These are phyloP conservation scores for Telopea speciosissima DNA, from an alignment of 177 flowering plant species.

Conservation along the genomic window DNA sequence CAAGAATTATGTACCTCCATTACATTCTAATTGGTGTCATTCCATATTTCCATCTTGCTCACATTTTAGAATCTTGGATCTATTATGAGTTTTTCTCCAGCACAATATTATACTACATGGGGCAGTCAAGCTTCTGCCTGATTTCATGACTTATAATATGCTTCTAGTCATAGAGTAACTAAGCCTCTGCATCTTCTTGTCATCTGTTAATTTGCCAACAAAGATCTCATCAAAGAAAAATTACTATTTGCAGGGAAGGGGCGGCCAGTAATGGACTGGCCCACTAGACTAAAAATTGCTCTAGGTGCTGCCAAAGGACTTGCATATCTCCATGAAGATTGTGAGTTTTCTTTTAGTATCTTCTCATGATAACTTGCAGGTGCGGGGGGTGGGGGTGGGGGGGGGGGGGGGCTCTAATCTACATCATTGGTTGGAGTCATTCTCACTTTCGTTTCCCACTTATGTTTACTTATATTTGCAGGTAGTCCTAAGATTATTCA, in stretches of 20 bases:
- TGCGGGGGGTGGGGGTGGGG: no score
- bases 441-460: no score
- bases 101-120: no score
- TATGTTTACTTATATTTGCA: slow-evolving; percentile 22
- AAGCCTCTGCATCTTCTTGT: neutral
- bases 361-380: neutral
- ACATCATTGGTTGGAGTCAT: neutral
- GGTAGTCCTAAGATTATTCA: slow-evolving; percentile 87
- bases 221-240: neutral
- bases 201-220: neutral
- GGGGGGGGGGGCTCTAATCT: neutral
- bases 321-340: slow-evolving; percentile 53
- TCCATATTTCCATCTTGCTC: no score
- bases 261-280: slow-evolving; percentile 48
- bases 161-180: neutral
- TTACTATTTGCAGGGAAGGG: slow-evolving; percentile 41
- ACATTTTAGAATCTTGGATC: no score
- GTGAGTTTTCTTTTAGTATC: slow-evolving; percentile 28
- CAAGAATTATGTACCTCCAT: neutral
- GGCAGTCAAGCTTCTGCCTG: neutral
- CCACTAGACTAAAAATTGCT: slow-evolving; percentile 40
- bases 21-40: no score
- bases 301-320: slow-evolving; percentile 50
- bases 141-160: neutral
- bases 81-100: no score